Conservation (phyloP, 768 basidiomycete species). For the Termitomyces sp. region DNA sequence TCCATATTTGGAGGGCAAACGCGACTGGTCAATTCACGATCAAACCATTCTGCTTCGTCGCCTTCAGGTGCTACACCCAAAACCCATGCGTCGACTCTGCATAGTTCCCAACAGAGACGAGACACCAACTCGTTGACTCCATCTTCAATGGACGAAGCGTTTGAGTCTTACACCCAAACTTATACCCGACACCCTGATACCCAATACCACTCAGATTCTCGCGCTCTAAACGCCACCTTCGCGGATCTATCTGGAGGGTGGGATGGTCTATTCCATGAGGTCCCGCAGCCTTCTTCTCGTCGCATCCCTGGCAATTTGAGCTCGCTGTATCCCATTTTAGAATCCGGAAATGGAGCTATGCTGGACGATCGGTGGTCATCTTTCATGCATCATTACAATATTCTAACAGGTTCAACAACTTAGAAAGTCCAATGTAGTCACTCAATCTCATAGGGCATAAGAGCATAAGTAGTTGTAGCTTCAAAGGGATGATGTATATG, state of each 20-base stretch:
- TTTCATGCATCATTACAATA: conserved; percentile 32
- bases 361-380: conserved; percentile 37
- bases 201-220: background rate
- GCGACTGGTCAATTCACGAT: conserved; percentile 20
- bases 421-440: background rate
- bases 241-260: conserved; percentile 32
- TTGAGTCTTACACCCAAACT: background rate
- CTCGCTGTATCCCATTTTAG: background rate
- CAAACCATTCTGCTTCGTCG: background rate
- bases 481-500: background rate
- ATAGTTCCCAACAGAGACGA: background rate
- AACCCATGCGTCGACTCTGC: no score
- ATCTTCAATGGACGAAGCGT: background rate
- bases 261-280: conserved; percentile 35
- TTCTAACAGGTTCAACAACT: conserved; percentile 11
- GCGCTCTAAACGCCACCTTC: conserved; percentile 18
- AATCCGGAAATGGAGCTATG: conserved; percentile 18
- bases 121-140: background rate
- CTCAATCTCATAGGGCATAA: background rate
- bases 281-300: conserved; percentile 22
- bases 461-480: background rate
- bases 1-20: conserved; percentile 31
- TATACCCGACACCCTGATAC: background rate
- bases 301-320: conserved; percentile 2
- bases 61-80: background rate